Percentiles rank a stretch among this genome's conserved stretches.
phyloP scores from a whole-genome alignment of 2,329 filamentous ascomycete genomes.

The Cercospora brassicicola region DNA sequence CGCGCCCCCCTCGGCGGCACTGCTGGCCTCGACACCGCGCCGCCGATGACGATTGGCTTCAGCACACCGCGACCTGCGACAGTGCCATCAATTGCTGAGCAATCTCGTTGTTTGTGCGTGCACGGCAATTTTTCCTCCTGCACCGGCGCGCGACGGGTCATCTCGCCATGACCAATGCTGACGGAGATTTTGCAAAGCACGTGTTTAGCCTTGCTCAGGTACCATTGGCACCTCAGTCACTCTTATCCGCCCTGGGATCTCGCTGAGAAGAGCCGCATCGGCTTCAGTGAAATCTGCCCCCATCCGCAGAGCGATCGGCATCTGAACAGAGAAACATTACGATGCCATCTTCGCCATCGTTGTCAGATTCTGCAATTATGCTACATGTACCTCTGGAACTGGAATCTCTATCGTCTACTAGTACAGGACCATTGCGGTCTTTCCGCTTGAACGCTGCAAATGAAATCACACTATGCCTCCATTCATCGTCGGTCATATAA shows the following conservation, averaged over 20 bases:
- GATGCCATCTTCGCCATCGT: neutral
- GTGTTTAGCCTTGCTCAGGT: slow-evolving; percentile 5
- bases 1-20: neutral
- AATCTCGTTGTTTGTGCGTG: neutral
- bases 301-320: neutral
- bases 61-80: neutral
- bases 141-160: neutral
- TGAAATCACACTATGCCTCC: slow-evolving; percentile 1
- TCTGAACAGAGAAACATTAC: neutral
- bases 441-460: slow-evolving; percentile 23
- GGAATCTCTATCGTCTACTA: slow-evolving; percentile 1
- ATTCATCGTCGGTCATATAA: slow-evolving; percentile 10
- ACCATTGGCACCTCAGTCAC: neutral
- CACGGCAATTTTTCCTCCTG: neutral
- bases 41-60: neutral
- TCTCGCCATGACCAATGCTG: slow-evolving; percentile 12
- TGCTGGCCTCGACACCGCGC: neutral
- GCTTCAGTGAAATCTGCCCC: neutral
- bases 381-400: neutral
- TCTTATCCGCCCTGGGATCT: neutral
- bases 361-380: neutral
- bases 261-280: slow-evolving; percentile 8
- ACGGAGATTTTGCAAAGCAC: slow-evolving; percentile 4
- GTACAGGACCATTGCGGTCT: neutral
- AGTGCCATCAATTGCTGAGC: neutral